Conservation (phyloP, 2,329 filamentous ascomycete species). For the Xylaria arbuscula region DNA sequence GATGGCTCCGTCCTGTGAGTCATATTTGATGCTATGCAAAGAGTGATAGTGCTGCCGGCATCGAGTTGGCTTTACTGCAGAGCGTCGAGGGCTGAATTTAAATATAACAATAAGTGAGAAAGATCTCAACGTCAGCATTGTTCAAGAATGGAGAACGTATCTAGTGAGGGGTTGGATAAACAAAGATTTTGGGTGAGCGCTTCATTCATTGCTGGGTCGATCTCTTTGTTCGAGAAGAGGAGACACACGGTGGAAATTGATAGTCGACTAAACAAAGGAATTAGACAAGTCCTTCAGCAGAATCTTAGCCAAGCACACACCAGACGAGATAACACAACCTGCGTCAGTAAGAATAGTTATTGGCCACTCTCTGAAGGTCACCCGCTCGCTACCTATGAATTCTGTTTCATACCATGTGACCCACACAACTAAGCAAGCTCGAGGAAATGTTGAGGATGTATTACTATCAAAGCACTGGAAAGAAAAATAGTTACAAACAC, state of each 20-base stretch:
- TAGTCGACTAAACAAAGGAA: neutral
- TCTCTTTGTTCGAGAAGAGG: neutral
- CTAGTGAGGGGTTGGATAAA: neutral
- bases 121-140: neutral
- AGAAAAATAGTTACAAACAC: too few species aligned
- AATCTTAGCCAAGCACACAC: neutral
- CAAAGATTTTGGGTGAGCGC: slow-evolving; percentile 1
- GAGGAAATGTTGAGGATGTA: too few species aligned
- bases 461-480: too few species aligned
- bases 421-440: too few species aligned
- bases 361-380: neutral
- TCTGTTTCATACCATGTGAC: too few species aligned
- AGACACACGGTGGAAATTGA: neutral
- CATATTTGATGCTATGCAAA: neutral
- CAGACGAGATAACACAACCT: neutral
- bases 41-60: neutral
- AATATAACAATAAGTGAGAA: neutral
- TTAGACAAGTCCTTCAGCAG: neutral
- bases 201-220: neutral
- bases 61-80: neutral
- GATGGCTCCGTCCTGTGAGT: neutral
- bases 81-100: neutral
- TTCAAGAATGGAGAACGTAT: neutral
- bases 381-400: neutral
- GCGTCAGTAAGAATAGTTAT: neutral